Percentiles rank a stretch among this genome's conserved stretches.
phyloP scores from a whole-genome alignment of 2,329 filamentous ascomycete species.

The Westerdykella aurantiaca region DNA sequence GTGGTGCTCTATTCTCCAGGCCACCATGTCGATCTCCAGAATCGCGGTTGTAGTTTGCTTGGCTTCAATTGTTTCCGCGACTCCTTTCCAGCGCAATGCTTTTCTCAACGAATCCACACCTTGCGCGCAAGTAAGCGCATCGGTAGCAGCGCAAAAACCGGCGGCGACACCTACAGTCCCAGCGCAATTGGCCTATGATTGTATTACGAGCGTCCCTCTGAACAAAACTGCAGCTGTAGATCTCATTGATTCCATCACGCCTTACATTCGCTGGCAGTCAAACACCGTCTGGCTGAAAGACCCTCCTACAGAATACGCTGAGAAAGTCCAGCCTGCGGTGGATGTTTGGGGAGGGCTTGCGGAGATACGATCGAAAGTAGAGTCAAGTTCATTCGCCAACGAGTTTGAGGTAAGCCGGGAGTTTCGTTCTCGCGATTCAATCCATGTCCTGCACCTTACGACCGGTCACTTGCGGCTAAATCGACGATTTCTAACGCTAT shows the following conservation, averaged over 20 bases:
- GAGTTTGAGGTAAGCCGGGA: conserved; percentile 35
- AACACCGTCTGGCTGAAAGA: conserved; percentile 42
- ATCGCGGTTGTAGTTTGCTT: conserved; percentile 21
- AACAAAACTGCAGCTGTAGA: conserved; percentile 39
- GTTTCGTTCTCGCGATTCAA: too few relatives aligned
- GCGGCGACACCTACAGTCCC: conserved; percentile 37
- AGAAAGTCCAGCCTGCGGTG: conserved; percentile 41
- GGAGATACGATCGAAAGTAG: conserved; percentile 36
- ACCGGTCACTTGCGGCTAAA: not conserved
- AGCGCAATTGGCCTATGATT: conserved; percentile 43
- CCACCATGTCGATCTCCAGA: conserved; percentile 23
- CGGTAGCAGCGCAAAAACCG: conserved; percentile 19
- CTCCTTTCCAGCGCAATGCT: conserved; percentile 21
- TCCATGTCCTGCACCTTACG: too few relatives aligned
- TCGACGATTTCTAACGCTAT: conserved; percentile 4
- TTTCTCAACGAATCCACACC: conserved; percentile 26
- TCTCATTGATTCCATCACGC: conserved; percentile 40
- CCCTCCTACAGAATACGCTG: conserved; percentile 42
- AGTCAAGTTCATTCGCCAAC: conserved; percentile 33
- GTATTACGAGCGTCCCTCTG: conserved; percentile 43
- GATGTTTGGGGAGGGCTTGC: conserved; percentile 39
- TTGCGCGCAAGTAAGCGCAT: conserved; percentile 29
- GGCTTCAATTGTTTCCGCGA: conserved; percentile 22
- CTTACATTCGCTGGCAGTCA: conserved; percentile 45
- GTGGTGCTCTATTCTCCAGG: not conserved